These are phyloP conservation scores for Claviceps digitariae DNA, from an alignment of 2,329 filamentous ascomycete genomes.

Conservation along the genomic window DNA sequence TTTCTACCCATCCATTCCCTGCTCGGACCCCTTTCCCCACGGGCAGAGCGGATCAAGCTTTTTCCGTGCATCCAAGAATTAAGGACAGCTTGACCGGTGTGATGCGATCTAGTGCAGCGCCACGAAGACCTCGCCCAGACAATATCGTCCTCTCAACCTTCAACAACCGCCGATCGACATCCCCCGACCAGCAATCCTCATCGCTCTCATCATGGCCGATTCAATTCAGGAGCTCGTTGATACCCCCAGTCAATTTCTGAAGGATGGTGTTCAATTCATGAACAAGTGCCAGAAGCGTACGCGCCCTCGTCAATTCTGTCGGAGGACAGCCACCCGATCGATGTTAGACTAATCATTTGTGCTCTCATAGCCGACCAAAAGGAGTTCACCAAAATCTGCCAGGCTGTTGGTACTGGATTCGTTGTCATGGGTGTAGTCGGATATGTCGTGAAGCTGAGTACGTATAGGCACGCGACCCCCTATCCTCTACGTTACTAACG, in stretches of 20 bases:
- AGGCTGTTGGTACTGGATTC: constrained; percentile 56
- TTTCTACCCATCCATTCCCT: too few species aligned
- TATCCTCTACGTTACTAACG: background rate
- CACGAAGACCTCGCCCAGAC: background rate
- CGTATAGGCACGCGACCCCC: constrained; percentile 10
- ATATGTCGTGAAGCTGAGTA: constrained; percentile 58
- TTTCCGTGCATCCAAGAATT: constrained; percentile 2
- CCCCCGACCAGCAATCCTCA: background rate
- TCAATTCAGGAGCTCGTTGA: constrained; percentile 59
- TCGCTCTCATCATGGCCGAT: constrained; percentile 42
- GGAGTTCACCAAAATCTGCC: constrained; percentile 32
- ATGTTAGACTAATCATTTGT: background rate
- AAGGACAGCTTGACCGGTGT: constrained; percentile 6
- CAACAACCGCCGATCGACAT: background rate
- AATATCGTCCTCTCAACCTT: background rate
- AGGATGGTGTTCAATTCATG: constrained; percentile 47
- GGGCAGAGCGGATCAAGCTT: constrained; percentile 2
- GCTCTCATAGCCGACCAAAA: constrained; percentile 24
- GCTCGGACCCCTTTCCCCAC: too few species aligned
- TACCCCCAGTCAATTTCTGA: constrained; percentile 51
- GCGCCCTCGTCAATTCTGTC: constrained; percentile 13
- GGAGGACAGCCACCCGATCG: background rate
- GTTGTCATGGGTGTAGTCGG: constrained; percentile 58
- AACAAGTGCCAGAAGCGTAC: constrained; percentile 49
- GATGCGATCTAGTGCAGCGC: background rate